Base-by-base conservation (phyloP, 148 eudicot genomes). In the Bassia scoparia region DNA sequence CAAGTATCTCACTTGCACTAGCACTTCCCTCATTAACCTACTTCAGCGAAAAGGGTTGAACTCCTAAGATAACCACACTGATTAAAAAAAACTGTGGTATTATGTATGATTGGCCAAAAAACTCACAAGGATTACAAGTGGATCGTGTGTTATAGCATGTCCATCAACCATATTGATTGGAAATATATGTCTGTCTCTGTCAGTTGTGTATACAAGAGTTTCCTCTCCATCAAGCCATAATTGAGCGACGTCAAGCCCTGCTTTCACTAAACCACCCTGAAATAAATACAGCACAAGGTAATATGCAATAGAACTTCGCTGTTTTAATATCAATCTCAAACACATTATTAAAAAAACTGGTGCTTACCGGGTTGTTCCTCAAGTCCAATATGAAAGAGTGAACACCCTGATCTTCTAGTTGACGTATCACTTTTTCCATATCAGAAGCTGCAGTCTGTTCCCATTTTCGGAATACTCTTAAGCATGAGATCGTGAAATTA, bases 1-100 rank as follows among this genome's bases (percentile, higher is more conserved):
- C 98, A 62, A 94, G 77, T 68, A 94, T 94, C 82, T 94, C 98
- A 61, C 98, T 94, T 61, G 98, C 98, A 71, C 98, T 94, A 34
- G 98, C 98, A 74, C 98, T 94, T 65, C 96, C 98, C 76, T 94
- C 98, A 72, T 94, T 94, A 46, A 94, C 96, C 98, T 94, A 54
- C 76, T 72, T 70, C 78, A 54, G 34, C n/a, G n/a, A 24, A 67
- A 21, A 50, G 5, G 29, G n/a, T 52, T 64, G 16, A 50, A 24
- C 24, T 50, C 50, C n/a, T 35, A 27, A 44, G 43, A 16, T 44
- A 5, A 29, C 24, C 23, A n/a, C 26, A 6, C 52, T 6, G 4
- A 2, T 33, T 26, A 9, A 46, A 48, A 61, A 20, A 15, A 71
- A 38, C 24, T 43, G 24, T 71, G 43, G 18, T 38, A 26, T 59